Conservation (phyloP, 108 stramenopile species). For the Licmophora abbreviata region DNA sequence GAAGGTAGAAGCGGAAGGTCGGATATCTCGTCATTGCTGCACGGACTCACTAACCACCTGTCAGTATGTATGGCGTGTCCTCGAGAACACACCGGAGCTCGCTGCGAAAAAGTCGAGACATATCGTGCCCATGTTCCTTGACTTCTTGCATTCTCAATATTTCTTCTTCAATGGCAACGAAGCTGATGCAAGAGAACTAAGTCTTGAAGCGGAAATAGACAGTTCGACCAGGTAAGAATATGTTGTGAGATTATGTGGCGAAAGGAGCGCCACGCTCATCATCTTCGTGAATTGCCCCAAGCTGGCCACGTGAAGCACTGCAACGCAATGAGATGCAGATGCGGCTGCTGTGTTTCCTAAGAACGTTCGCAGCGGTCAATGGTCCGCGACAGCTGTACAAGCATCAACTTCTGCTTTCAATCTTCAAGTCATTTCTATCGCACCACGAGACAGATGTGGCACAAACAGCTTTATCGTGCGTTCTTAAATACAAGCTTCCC, state of each 20-base stretch:
- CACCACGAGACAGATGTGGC: slow-evolving; percentile 56
- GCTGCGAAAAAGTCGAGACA: slow-evolving; percentile 58
- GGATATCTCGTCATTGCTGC: slow-evolving; percentile 36
- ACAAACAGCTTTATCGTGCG: slow-evolving; percentile 45
- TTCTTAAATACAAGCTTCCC: slow-evolving; percentile 55
- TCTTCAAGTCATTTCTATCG: slow-evolving; percentile 51
- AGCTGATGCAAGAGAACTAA: slow-evolving; percentile 57
- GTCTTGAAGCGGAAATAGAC: slow-evolving; percentile 22
- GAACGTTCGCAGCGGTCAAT: slow-evolving; percentile 64
- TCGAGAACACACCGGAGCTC: slow-evolving; percentile 44
- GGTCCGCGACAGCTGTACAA: slow-evolving; percentile 73
- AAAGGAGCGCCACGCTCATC: background rate
- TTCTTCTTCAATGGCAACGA: slow-evolving; percentile 60
- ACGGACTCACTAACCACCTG: slow-evolving; percentile 49
- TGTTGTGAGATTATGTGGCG: no score
- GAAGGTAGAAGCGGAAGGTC: slow-evolving; percentile 21
- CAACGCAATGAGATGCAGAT: slow-evolving; percentile 34
- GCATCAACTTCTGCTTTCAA: slow-evolving; percentile 37
- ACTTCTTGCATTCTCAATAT: slow-evolving; percentile 67
- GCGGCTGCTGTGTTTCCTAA: slow-evolving; percentile 53
- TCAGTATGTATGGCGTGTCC: slow-evolving; percentile 54
- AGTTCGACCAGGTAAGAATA: no score
- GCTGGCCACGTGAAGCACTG: slow-evolving; percentile 28
- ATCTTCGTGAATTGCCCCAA: background rate
- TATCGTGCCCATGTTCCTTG: slow-evolving; percentile 72